Evolutionary conservation across 768 basidiomycete genomes (phyloP).

Genomic region (Royoungia palumana): DNA sequence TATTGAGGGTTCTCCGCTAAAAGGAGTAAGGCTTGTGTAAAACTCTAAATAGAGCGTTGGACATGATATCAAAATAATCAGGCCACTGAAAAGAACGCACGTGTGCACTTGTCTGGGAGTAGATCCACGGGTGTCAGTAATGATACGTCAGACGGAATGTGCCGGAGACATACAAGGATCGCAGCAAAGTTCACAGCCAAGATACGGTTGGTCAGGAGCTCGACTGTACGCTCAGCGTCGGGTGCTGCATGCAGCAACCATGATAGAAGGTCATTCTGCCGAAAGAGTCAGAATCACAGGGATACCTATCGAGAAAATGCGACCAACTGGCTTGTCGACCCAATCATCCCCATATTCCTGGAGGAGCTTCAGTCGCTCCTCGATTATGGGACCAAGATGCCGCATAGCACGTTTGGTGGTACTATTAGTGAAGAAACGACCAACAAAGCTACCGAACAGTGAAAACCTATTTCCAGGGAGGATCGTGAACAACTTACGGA

Average conservation of each 20-base stretch:
- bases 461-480: not conserved
- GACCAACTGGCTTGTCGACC: conserved; percentile 32
- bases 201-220: conserved; percentile 23
- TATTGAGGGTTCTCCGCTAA: conserved; percentile 36
- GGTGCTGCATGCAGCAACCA: conserved; percentile 33
- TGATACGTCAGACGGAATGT: not conserved
- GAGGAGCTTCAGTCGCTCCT: conserved; percentile 24
- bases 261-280: conserved; percentile 33
- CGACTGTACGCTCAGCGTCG: conserved; percentile 12
- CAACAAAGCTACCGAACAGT: conserved; percentile 15
- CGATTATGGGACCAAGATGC: conserved; percentile 27
- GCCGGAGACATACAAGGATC: conserved; percentile 17
- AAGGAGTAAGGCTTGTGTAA: conserved; percentile 34
- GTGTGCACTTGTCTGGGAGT: conserved; percentile 19
- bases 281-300: not conserved
- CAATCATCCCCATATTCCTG: conserved; percentile 28
- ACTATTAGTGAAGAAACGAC: conserved; percentile 10
- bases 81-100: conserved; percentile 4
- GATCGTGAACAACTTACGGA: conserved; percentile 24
- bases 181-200: conserved; percentile 21
- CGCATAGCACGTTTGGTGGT: conserved; percentile 10
- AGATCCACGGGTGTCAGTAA: not conserved
- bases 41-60: conserved; percentile 19
- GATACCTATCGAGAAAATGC: not conserved
- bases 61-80: not conserved